Base-by-base conservation (phyloP, 441 rosid species). In the Melastoma candidum region DNA sequence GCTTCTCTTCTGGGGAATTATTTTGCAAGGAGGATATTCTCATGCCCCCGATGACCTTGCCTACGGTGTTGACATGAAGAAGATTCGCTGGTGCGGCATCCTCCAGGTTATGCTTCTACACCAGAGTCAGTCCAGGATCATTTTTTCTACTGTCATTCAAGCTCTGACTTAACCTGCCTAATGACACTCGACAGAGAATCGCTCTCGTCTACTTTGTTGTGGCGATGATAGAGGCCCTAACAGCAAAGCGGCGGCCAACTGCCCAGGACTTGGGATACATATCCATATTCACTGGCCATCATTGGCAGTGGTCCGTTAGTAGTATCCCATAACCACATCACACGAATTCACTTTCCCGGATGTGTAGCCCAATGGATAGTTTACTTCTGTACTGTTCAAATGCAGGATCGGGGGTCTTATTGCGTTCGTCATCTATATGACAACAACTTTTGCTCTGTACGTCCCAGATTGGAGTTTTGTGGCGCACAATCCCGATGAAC, bases 1-100 rank as follows among this genome's bases (percentile, higher is more conserved):
- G 78, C 92, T 84, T 70, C 76, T 84, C 1, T 84, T 84, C 29
- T 81, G 92, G 92, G 92, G 85, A 54, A 61, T 81, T 61, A 57
- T 84, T 56, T 57, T 84, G 66, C 92, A 84, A 75, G 85, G 85
- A 70, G 92, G 87, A 54, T 83, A 80, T 57, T 81, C 85, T 2
- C 87, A 83, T 50, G 85, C 92, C 1, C 85, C 92, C 6, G 0
- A 2, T 60, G 71, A 67, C 17, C 92, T 83, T 7, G 6, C 57
- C 7, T 81, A 83, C 47, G 92, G 92, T 46, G 92, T 78, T 44
- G 82, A 78, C 71, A 78, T 78, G 85, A 81, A 81, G 54, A 5
- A 47, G 0, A 78, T 80, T n/a, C 66, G 87, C 11, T 83, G 87
- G 90, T 76, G 58, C 10, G 85, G 90, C 59, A 83, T 83, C 67